Percentiles rank a stretch among this genome's conserved stretches.
Evolutionary conservation across 768 basidiomycete species (phyloP).

Genomic region (Leccinum fibrillosum): DNA sequence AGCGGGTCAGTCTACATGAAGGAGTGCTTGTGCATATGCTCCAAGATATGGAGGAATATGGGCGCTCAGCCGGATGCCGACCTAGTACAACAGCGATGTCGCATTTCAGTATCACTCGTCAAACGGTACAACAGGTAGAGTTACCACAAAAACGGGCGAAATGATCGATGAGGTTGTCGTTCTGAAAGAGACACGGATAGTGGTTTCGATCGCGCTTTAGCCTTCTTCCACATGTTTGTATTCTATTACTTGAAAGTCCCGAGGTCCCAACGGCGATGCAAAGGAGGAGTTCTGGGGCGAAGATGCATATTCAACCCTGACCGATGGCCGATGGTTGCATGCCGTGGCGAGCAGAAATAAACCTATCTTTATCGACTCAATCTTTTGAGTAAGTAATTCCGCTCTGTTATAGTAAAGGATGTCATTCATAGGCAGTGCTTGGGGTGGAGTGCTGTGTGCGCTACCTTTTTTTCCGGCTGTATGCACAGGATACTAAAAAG

Average conservation of each 20-base stretch:
- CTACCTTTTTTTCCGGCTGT: no score
- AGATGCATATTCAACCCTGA: no score
- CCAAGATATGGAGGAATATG: constrained; percentile 96
- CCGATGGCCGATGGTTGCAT: no score
- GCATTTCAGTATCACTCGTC: neutral
- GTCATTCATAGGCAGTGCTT: no score
- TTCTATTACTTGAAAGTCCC: neutral
- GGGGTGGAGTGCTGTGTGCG: no score
- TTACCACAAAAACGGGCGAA: neutral
- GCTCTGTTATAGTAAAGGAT: no score
- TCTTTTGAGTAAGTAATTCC: no score
- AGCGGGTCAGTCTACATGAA: constrained; percentile 45
- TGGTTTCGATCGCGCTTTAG: neutral
- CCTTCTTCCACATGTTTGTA: neutral
- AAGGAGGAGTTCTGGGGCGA: no score
- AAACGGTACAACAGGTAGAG: neutral
- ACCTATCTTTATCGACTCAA: no score
- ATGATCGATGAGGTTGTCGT: neutral
- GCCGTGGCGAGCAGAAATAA: no score
- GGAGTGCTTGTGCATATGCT: constrained; percentile 88
- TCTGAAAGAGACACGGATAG: neutral
- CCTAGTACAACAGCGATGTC: constrained; percentile 35
- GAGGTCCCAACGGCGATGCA: no score
- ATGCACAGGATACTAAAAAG: no score
- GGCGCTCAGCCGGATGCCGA: constrained; percentile 94